Base-by-base conservation (phyloP, 306 rosid genomes). In the Myrica gale region DNA sequence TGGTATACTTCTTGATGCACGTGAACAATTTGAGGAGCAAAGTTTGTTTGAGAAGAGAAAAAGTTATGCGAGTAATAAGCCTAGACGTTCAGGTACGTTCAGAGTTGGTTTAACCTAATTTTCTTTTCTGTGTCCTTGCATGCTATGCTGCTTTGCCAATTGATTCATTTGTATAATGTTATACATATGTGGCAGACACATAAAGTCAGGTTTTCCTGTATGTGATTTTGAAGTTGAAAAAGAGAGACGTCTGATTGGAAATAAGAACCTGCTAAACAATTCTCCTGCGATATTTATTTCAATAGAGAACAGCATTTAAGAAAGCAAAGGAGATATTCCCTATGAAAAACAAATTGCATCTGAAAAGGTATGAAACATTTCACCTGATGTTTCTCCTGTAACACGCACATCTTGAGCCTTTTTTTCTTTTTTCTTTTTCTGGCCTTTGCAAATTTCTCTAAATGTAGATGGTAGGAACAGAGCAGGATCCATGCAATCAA, bases 21-120 rank as follows among this genome's bases (percentile, higher is more conserved):
- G 90, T 47, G 90, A 89, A 70, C 20, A n/a, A 62, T 93, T 93
- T 75, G 95, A 93, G 81, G 88, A 89, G 82, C 91, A 87, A 74
- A 68, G 79, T 80, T 87, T 82, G 73, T 12, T 47, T 56, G 32
- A 74, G 50, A 79, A 79, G 81, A 56, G 72, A 78, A 85, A 87
- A 45, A 43, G 78, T 56, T 56, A 1, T 37, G 67, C 80, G 55
- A 61, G 20, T 23, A 73, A 88, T 79, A 86, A 72, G 71, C 79
- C 89, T 42, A 76, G 82, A 71, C 82, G 87, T 71, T 86, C 88
- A 77, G 96, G 98, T 90, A 83, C 66, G 54, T 19, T 47, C 37
- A 21, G 26, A 72, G 73, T 56, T 13, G 46, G 21, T 68, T 44
- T 21, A 52, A 7, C 41, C 42, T 60, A 26, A 65, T 46, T 46